A percentile compares a stretch with the other conserved stretches of the same genome.
Conservation (phyloP, 1,139 yeast species). For the Suhomyces chickasaworum region DNA sequence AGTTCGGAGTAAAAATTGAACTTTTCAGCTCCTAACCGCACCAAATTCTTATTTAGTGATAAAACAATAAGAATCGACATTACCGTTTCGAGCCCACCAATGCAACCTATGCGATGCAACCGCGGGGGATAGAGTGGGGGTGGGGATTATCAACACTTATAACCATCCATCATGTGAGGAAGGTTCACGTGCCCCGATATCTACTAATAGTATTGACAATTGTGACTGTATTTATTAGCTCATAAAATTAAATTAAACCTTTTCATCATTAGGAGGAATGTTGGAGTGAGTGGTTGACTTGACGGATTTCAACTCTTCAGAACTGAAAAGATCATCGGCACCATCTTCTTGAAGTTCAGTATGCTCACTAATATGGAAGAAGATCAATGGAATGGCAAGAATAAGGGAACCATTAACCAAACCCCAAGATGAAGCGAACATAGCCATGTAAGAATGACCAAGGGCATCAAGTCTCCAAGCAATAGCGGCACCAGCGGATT, state of each 20-base stretch:
- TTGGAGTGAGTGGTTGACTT: constrained; percentile 8
- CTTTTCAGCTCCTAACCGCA: too few relatives aligned
- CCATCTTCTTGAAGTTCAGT: constrained; percentile 46
- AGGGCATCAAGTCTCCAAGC: constrained; percentile 61
- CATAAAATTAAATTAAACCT: constrained; percentile 7
- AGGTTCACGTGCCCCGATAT: background rate
- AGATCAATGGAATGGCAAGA: constrained; percentile 33
- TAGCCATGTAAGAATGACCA: constrained; percentile 39
- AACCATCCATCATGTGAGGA: too few relatives aligned
- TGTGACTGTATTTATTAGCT: constrained; percentile 1
- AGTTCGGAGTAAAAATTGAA: too few relatives aligned
- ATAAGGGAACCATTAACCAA: constrained; percentile 51
- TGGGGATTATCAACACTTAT: too few relatives aligned
- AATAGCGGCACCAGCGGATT: constrained; percentile 64
- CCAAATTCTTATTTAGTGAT: too few relatives aligned
- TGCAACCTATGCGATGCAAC: constrained; percentile 1
- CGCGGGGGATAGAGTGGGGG: background rate
- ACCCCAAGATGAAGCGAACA: constrained; percentile 63
- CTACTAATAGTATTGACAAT: background rate
- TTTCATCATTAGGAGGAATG: constrained; percentile 1
- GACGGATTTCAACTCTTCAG: constrained; percentile 28
- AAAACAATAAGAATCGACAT: too few relatives aligned
- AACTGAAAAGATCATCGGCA: constrained; percentile 21
- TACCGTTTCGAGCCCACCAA: background rate
- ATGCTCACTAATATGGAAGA: constrained; percentile 46